Evolutionary conservation across 371 early-diverging fungal genomes (phyloP).

Genomic region (Mucor circinelloides): DNA sequence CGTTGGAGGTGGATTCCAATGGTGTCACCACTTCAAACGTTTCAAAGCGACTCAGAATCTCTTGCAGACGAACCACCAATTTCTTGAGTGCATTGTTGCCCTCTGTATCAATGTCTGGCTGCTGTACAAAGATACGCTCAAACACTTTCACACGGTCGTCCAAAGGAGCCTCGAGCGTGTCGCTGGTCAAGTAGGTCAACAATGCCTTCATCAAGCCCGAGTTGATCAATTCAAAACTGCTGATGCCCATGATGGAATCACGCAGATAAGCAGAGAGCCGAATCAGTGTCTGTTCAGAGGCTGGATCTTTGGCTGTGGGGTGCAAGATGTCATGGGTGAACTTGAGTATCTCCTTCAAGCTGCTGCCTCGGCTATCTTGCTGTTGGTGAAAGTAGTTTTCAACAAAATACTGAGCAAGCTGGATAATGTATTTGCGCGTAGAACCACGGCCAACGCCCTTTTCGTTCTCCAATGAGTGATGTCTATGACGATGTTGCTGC

Average conservation of each 20-base stretch:
- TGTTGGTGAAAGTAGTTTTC: conserved; percentile 15
- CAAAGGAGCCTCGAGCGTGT: conserved; percentile 11
- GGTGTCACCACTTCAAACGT: conserved; percentile 66
- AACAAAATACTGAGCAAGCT: conserved; percentile 33
- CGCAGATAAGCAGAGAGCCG: conserved; percentile 32
- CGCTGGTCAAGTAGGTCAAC: conserved; percentile 49
- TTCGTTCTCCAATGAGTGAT: conserved; percentile 19
- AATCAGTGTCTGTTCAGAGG: conserved; percentile 13
- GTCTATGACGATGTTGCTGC: conserved; percentile 3
- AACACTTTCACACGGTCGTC: conserved; percentile 38
- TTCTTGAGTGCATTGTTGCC: conserved; percentile 36
- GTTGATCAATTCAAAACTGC: conserved; percentile 82
- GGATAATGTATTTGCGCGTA: conserved; percentile 38
- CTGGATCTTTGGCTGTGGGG: conserved; percentile 11
- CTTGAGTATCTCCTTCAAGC: conserved; percentile 31
- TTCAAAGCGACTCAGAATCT: conserved; percentile 74
- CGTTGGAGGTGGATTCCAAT: conserved; percentile 34
- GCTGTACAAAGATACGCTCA: conserved; percentile 55
- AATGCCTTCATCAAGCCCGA: conserved; percentile 73
- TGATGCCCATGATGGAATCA: conserved; percentile 57
- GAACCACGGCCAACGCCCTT: conserved; percentile 43
- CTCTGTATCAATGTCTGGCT: conserved; percentile 39
- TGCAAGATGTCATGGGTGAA: conserved; percentile 22
- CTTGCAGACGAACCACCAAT: conserved; percentile 75
- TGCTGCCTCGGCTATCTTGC: conserved; percentile 9